These are phyloP conservation scores for Phaeosphaeria sp. DNA, from an alignment of 2,329 filamentous ascomycete species.

Conservation along the genomic window DNA sequence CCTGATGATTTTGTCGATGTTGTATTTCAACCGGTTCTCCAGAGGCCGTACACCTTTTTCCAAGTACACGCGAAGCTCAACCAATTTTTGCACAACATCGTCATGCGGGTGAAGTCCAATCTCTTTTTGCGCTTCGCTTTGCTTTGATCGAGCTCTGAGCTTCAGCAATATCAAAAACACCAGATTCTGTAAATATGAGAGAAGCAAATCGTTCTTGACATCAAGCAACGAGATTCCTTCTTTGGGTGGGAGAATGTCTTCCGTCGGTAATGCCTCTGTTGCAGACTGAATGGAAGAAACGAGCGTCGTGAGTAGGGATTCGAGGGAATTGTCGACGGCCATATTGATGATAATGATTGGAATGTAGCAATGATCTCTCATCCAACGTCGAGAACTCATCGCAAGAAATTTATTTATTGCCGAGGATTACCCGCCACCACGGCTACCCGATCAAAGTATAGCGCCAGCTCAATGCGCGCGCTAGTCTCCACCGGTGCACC, in stretches of 20 bases:
- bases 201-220: constrained; percentile 94
- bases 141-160: constrained; percentile 57
- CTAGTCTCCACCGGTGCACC: background rate
- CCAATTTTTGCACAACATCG: constrained; percentile 82
- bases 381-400: background rate
- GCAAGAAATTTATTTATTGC: constrained; percentile 8
- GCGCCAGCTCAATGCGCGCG: background rate
- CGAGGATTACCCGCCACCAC: constrained; percentile 1
- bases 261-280: constrained; percentile 57
- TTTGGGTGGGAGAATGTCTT: constrained; percentile 72
- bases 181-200: constrained; percentile 94
- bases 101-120: constrained; percentile 61
- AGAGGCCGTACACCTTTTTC: constrained; percentile 91
- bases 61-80: constrained; percentile 88
- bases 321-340: constrained; percentile 49
- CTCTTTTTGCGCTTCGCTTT: constrained; percentile 40
- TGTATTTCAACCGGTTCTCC: constrained; percentile 90
- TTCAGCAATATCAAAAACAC: constrained; percentile 87
- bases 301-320: constrained; percentile 51
- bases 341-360: constrained; percentile 25
- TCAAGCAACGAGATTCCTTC: constrained; percentile 95
- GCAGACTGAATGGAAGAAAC: constrained; percentile 71
- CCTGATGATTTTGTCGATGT: constrained; percentile 92
- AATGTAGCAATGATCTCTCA: background rate
- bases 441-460: background rate